These are phyloP conservation scores for Aspergillus neoniger DNA, from an alignment of 2,329 filamentous ascomycete genomes.

Conservation along the genomic window DNA sequence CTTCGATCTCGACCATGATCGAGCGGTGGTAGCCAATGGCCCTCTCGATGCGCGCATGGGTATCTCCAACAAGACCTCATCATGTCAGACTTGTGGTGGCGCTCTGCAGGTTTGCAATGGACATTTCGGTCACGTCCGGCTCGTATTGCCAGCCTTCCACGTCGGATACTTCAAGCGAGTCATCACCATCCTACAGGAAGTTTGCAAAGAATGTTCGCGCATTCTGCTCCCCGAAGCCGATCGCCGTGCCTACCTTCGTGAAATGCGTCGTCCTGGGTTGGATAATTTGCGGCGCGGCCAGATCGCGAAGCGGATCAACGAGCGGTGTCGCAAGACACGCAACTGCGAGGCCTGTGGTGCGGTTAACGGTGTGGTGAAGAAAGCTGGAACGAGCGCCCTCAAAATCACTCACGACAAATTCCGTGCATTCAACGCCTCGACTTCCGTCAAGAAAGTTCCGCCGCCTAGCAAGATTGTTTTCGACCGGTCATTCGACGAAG, in stretches of 20 bases:
- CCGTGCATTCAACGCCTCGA: constrained; percentile 82
- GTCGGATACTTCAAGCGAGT: constrained; percentile 95
- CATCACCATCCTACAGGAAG: constrained; percentile 86
- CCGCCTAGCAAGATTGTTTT: constrained; percentile 82
- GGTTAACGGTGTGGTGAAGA: constrained; percentile 88
- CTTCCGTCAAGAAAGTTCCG: constrained; percentile 77
- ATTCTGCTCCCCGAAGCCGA: constrained; percentile 81
- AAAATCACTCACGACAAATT: constrained; percentile 96
- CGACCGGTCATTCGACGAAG: constrained; percentile 79
- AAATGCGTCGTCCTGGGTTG: constrained; percentile 76
- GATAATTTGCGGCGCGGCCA: constrained; percentile 84
- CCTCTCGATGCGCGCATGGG: constrained; percentile 86
- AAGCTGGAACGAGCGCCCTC: constrained; percentile 75
- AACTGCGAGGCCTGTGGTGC: constrained; percentile 77
- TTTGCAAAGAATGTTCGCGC: constrained; percentile 91
- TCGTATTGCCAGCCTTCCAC: constrained; percentile 90
- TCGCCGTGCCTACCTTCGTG: constrained; percentile 73
- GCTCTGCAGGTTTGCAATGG: constrained; percentile 83
- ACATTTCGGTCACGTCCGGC: constrained; percentile 90
- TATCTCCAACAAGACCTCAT: constrained; percentile 78
- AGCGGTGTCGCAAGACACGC: constrained; percentile 85
- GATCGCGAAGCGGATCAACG: constrained; percentile 84
- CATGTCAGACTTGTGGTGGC: constrained; percentile 81
- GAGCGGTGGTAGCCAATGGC: constrained; percentile 76
- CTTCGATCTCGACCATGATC: constrained; percentile 82